Base-by-base conservation (phyloP, 768 basidiomycete species). In the Lactarius akahatsu region DNA sequence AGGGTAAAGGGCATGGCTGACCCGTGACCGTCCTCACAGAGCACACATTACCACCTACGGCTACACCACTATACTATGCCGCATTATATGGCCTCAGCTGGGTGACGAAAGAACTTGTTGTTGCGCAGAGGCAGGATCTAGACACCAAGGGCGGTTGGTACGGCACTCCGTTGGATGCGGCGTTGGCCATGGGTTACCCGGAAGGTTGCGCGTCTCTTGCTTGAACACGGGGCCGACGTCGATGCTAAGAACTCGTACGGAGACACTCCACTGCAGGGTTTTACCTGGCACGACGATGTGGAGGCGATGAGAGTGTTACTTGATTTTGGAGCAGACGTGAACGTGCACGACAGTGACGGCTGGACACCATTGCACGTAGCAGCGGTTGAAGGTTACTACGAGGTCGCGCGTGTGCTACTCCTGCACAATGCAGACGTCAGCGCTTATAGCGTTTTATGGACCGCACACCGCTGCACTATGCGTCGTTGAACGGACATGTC, bases 61-160 rank as follows among this genome's bases (percentile, higher is more conserved):
- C 32, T 7, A 32, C 32, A 7, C 60, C 60, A 8, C 36, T 61
- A 34, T 52, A 61, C 16, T 61, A 36, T 52, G 60, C 60, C 20
- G 47, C 47, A 23, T 18, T 38, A 8, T 26, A 34, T 23, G 60
- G 60, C 7, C 45, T 61, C 50, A 16, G 6, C 18, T 23, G 10
- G 20, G 20, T 11, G 4, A 34, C 50, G 40, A 47, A 61, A 3
- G 13, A 40, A 1, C 60, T 32, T 32, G 32, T 61, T 15, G 23
- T 52, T 26, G 13, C 32, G 5, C 34, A 8, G 18, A 13, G 6
- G 11, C 6, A 23, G 32, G n/a, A 61, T 28, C 15, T 61, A 6
- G 45, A 61, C n/a, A n/a, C 8, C 13, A 16, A 2, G 1, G 47
- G 47, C 9, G 47, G 47, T 50, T 1, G 15, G 9, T 28, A 47